A percentile compares a stretch with the other conserved stretches of the same genome.
phyloP scores from a whole-genome alignment of 2,329 filamentous ascomycete species.

The Hymenoscyphus occultus region DNA sequence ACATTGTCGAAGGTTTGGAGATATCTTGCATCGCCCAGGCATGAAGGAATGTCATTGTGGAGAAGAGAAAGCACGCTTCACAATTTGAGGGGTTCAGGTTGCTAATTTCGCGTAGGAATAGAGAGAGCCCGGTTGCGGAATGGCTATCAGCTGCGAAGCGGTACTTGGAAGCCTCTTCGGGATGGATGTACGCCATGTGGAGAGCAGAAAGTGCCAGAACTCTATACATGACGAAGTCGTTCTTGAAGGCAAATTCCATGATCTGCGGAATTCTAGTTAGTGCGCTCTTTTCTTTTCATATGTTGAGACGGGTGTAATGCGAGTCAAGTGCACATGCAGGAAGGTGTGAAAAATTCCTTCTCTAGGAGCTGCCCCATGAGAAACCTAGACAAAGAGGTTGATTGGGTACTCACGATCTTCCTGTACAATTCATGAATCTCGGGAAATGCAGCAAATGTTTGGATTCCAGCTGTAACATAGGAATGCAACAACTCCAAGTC shows the following conservation, averaged over 20 bases:
- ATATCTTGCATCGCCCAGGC: conserved; percentile 33
- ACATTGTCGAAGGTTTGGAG: conserved; percentile 31
- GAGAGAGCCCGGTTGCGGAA: conserved; percentile 32
- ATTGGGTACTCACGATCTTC: conserved; percentile 18
- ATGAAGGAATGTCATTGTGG: conserved; percentile 37
- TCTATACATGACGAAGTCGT: conserved; percentile 39
- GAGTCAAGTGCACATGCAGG: too few relatives aligned
- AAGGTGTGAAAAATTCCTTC: too few relatives aligned
- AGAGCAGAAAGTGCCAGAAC: conserved; percentile 38
- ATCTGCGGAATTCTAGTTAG: too few relatives aligned
- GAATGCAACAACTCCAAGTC: conserved; percentile 45
- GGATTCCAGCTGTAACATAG: conserved; percentile 40
- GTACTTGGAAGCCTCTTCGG: conserved; percentile 25
- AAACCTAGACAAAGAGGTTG: too few relatives aligned
- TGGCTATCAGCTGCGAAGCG: conserved; percentile 35
- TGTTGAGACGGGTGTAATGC: too few relatives aligned
- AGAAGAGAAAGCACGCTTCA: conserved; percentile 36
- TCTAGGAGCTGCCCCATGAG: too few relatives aligned
- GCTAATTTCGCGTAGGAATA: conserved; percentile 44
- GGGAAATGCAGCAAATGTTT: conserved; percentile 24
- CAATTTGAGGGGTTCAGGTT: conserved; percentile 39
- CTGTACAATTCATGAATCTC: conserved; percentile 23
- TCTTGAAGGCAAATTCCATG: conserved; percentile 27
- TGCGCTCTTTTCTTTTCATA: too few relatives aligned
- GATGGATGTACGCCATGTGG: conserved; percentile 36